Base-by-base conservation (phyloP, 495 filamentous ascomycete genomes). In the Astrocystis sublimbata region DNA sequence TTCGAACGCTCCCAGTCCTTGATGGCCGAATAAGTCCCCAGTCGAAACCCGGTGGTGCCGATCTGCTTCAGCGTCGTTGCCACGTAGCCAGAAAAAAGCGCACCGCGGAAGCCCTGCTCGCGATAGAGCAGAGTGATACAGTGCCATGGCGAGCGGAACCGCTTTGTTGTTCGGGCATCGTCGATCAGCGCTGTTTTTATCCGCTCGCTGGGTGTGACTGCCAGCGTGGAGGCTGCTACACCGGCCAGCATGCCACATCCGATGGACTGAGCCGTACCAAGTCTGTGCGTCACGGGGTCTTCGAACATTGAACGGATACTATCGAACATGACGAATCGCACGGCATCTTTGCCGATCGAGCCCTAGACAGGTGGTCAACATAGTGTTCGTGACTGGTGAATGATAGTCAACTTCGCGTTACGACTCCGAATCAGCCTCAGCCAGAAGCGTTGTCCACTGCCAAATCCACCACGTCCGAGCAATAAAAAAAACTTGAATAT, bases 171-270 rank as follows among this genome's bases (percentile, higher is more conserved):
- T 19, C 84, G 72, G 3, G 87, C 86, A 66, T 90, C 87, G 65
- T 90, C 87, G 45, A 89, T 89, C 64, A 89, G 65, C 2, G 87
- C 87, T 0, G 87, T 89, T 65, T 90, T 90, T 68, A 90, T 83
- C 49, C 86, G 75, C 69, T 89, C 86, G 0, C 83, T 85, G 0
- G 87, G 87, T 23, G 87, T 89, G 3, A 90, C 87, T 19, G 85
- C 81, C 7, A 78, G 70, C 2, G 88, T 73, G 47, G 79, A 84
- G 7, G 86, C 87, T 0, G 84, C 78, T 2, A 85, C 77, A 3
- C 87, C 87, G 7, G 85, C 81, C 2, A 74, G 66, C 86, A 89
- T 88, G 13, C 87, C 87, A 5, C 85, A 82, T 1, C 81, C 66
- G 40, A 90, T 78, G 24, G 85, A 87, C 4, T 81, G 75, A 2